phyloP scores from a whole-genome alignment of 805 yeast species.

The Myxozyma geophila region DNA sequence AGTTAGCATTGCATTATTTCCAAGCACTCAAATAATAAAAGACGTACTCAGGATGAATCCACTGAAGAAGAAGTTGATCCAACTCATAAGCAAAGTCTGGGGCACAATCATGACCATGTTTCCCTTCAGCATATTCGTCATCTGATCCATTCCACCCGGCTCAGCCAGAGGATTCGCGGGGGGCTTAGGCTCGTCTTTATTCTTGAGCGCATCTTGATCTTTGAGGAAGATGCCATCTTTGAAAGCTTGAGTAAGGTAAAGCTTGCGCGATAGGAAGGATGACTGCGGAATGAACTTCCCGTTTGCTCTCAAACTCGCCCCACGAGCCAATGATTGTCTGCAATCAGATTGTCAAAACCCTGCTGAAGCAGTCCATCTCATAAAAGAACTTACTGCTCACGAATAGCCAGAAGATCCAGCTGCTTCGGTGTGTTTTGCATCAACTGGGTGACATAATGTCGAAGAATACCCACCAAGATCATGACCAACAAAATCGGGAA shows the following conservation, averaged over 20 bases:
- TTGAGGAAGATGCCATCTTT: conserved; percentile 61
- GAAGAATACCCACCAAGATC: conserved; percentile 81
- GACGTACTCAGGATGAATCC: conserved; percentile 57
- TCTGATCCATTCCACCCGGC: conserved; percentile 69
- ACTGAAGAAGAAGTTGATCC: conserved; percentile 92
- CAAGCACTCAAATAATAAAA: conserved; percentile 36
- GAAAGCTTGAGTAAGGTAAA: conserved; percentile 54
- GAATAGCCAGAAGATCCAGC: conserved; percentile 55
- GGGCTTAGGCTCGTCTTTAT: conserved; percentile 31
- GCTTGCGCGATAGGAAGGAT: conserved; percentile 61
- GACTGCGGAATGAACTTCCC: conserved; percentile 55
- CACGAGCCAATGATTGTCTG: conserved; percentile 62
- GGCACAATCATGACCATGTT: conserved; percentile 85
- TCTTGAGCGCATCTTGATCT: conserved; percentile 48
- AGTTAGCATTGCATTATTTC: conserved; percentile 41
- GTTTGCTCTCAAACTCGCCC: conserved; percentile 61
- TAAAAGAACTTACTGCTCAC: conserved; percentile 52
- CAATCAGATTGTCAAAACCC: conserved; percentile 31
- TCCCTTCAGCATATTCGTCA: conserved; percentile 77
- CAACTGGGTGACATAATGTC: conserved; percentile 68
- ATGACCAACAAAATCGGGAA: conserved; percentile 87
- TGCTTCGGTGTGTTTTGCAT: conserved; percentile 63
- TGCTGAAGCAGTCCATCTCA: not conserved
- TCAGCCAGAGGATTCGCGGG: conserved; percentile 68
- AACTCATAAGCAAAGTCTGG: conserved; percentile 91